Percentiles rank a stretch among this genome's conserved stretches.
Evolutionary conservation across 148 eudicot genomes (phyloP).

Genomic region (Chenopodium quinoa): DNA sequence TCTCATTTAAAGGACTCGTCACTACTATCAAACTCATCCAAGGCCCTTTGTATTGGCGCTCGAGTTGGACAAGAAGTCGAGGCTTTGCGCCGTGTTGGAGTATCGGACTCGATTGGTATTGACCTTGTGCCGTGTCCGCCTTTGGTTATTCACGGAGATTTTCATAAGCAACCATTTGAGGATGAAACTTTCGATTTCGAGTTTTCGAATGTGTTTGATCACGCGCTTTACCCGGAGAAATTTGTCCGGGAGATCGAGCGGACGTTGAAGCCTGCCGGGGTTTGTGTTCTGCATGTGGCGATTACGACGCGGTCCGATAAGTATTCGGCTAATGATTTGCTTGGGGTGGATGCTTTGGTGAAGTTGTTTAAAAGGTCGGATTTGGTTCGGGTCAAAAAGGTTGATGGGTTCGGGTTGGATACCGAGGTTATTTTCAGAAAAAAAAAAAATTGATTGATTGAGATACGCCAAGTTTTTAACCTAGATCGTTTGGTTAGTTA

Average conservation of each 20-base stretch:
- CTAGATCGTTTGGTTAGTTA: too few species aligned
- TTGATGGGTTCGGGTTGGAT: constrained; percentile 93
- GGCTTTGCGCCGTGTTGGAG: constrained; percentile 65
- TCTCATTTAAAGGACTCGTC: constrained; percentile 24
- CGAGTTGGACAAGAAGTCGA: constrained; percentile 88
- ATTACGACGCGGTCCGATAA: constrained; percentile 62
- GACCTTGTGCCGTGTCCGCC: constrained; percentile 90
- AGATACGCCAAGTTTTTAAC: too few species aligned
- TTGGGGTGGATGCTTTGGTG: constrained; percentile 50
- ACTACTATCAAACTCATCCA: constrained; percentile 41
- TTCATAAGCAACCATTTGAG: constrained; percentile 69
- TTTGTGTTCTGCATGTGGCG: constrained; percentile 80
- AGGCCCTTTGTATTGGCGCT: constrained; percentile 68
- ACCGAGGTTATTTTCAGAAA: constrained; percentile 73
- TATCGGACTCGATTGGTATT: constrained; percentile 62
- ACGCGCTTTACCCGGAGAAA: constrained; percentile 65
- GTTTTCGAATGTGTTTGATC: constrained; percentile 89
- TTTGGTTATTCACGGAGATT: constrained; percentile 64
- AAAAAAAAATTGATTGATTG: background rate
- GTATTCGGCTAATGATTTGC: constrained; percentile 87
- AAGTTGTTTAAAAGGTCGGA: constrained; percentile 54
- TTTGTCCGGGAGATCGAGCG: constrained; percentile 80
- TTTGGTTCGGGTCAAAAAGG: constrained; percentile 47
- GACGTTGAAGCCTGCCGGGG: constrained; percentile 70
- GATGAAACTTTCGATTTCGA: constrained; percentile 60